Evolutionary conservation across 768 basidiomycete species (phyloP).

Genomic region (Chalciporus chontae): DNA sequence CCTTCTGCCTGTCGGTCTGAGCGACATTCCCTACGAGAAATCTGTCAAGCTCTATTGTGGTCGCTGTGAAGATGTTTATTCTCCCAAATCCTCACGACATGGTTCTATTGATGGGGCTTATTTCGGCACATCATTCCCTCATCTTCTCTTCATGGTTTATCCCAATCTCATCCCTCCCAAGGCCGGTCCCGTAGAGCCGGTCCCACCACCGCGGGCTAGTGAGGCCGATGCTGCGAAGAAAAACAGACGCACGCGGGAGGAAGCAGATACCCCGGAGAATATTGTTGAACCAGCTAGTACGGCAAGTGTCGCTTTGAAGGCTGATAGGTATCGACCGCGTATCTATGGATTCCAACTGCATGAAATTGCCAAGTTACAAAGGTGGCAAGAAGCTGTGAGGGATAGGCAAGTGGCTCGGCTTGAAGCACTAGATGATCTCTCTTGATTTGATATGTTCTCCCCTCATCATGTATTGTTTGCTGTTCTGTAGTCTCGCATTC

Average conservation of each 20-base stretch:
- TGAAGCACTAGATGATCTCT: slow-evolving; percentile 43
- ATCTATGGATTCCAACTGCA: slow-evolving; percentile 98
- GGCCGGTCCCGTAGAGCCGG: slow-evolving; percentile 45
- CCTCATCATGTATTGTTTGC: slow-evolving; percentile 2
- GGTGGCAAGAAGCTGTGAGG: slow-evolving; percentile 93
- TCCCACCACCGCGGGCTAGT: slow-evolving; percentile 22
- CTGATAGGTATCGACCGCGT: slow-evolving; percentile 86
- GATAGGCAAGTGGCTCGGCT: slow-evolving; percentile 69
- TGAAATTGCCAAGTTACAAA: slow-evolving; percentile 87
- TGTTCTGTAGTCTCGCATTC: slow-evolving; percentile 7
- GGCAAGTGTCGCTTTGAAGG: slow-evolving; percentile 78
- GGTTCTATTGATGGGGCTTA: slow-evolving; percentile 98
- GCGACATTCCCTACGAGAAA: slow-evolving; percentile 97
- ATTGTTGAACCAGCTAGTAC: slow-evolving; percentile 73
- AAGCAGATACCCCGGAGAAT: slow-evolving; percentile 46
- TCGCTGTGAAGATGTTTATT: slow-evolving; percentile 97
- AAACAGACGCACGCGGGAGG: slow-evolving; percentile 52
- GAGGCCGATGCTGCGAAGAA: slow-evolving; percentile 34
- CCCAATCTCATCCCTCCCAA: slow-evolving; percentile 90
- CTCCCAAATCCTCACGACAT: slow-evolving; percentile 94
- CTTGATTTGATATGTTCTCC: slow-evolving; percentile 11
- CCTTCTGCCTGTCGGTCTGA: slow-evolving; percentile 94
- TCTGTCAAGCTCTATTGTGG: slow-evolving; percentile 99
- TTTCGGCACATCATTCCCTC: slow-evolving; percentile 97
- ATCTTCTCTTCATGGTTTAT: slow-evolving; percentile 96